phyloP scores from a whole-genome alignment of 2,329 filamentous ascomycete species.

The Monilinia aucupariae region DNA sequence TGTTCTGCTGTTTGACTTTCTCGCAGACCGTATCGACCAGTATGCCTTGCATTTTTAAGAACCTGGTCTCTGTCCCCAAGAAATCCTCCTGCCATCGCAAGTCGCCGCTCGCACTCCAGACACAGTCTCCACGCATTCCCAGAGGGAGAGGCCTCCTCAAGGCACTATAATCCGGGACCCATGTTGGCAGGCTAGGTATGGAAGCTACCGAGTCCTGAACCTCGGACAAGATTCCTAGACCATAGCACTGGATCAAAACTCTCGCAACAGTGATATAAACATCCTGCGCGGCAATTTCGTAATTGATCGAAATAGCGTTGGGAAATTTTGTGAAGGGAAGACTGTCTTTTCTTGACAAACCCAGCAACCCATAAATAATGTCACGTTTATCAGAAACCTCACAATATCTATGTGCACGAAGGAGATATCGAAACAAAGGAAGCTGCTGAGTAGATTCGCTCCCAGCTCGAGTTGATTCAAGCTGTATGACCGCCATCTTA shows the following conservation, averaged over 20 bases:
- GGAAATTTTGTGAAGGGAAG: constrained; percentile 5
- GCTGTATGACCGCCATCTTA: constrained; percentile 8
- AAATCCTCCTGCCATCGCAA: not conserved
- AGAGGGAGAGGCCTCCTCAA: not conserved
- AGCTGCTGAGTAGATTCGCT: not conserved
- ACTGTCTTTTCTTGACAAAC: constrained; percentile 1
- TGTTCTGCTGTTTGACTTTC: not conserved
- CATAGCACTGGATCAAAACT: constrained; percentile 4
- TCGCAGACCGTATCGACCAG: not conserved
- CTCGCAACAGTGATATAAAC: not conserved
- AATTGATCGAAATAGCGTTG: not conserved
- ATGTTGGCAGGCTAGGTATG: constrained; percentile 4
- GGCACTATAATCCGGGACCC: constrained; percentile 13
- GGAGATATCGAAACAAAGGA: constrained; percentile 9
- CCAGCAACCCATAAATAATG: not conserved
- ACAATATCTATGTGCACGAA: not conserved
- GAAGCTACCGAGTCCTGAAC: constrained; percentile 7
- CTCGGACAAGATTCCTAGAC: constrained; percentile 2
- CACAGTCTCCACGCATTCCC: constrained; percentile 8
- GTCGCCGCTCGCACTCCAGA: constrained; percentile 1
- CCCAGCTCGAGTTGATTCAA: constrained; percentile 3
- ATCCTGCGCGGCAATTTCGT: not conserved
- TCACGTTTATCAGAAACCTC: constrained; percentile 11
- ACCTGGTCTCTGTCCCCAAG: not conserved
- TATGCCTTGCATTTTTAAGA: constrained; percentile 10